phyloP scores from a whole-genome alignment of 495 filamentous ascomycete genomes.

The Cladorrhinum samala region DNA sequence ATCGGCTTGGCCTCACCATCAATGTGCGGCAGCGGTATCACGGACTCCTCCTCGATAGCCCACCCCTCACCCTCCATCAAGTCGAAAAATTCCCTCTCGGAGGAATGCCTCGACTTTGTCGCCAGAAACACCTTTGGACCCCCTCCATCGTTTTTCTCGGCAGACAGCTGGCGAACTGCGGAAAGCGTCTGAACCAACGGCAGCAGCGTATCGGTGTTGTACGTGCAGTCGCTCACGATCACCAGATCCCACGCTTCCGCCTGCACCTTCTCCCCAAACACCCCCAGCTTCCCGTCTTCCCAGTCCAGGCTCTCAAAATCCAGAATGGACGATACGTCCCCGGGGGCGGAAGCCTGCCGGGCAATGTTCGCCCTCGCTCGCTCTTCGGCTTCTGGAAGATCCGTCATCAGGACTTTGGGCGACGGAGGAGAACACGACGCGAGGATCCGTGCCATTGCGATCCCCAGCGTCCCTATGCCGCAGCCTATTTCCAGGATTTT shows the following conservation, averaged over 20 bases:
- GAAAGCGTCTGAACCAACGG: conserved; percentile 65
- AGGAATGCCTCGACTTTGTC: conserved; percentile 79
- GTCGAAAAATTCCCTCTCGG: conserved; percentile 73
- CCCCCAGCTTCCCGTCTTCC: conserved; percentile 40
- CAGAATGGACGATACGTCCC: conserved; percentile 6
- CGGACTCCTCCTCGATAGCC: conserved; percentile 38
- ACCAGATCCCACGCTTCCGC: conserved; percentile 59
- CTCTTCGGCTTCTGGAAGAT: conserved; percentile 67
- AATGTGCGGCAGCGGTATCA: conserved; percentile 52
- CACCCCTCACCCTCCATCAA: conserved; percentile 60
- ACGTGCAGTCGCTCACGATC: conserved; percentile 87
- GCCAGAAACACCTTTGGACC: conserved; percentile 60
- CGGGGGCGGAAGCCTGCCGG: conserved; percentile 10
- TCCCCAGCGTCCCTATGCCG: conserved; percentile 80
- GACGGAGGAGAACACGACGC: conserved; percentile 20
- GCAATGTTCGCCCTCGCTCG: conserved; percentile 40
- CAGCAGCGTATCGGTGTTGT: conserved; percentile 78
- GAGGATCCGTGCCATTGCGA: conserved; percentile 59
- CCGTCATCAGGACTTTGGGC: conserved; percentile 64
- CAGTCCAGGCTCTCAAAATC: conserved; percentile 70
- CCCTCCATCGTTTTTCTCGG: not conserved
- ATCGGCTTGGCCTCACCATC: conserved; percentile 53
- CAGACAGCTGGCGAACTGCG: conserved; percentile 36
- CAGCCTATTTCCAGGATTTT: conserved; percentile 72
- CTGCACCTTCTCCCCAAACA: conserved; percentile 30